These are phyloP conservation scores for Trichomonascaceae sp. DNA, from an alignment of 1,139 yeast genomes.

Conservation along the genomic window DNA sequence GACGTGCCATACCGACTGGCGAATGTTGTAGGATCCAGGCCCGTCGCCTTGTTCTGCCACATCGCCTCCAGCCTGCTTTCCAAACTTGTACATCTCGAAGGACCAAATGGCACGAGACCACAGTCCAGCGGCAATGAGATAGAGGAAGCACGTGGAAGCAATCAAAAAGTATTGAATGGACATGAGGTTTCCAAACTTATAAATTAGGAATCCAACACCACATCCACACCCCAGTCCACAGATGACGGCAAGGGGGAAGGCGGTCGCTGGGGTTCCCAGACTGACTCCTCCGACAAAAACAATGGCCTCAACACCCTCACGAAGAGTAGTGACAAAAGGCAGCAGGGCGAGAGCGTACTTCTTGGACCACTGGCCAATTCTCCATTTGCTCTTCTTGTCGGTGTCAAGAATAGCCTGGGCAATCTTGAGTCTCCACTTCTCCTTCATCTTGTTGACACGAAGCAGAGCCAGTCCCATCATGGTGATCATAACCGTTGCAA, in stretches of 20 bases:
- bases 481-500: conserved; percentile 76
- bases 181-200: conserved; percentile 65
- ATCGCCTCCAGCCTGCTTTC: conserved; percentile 67
- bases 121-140: conserved; percentile 80
- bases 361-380: conserved; percentile 28
- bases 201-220: conserved; percentile 51
- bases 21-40: conserved; percentile 85
- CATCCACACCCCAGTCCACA: conserved; percentile 59
- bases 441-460: conserved; percentile 80
- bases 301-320: conserved; percentile 86
- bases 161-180: conserved; percentile 74
- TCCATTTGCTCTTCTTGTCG: conserved; percentile 20
- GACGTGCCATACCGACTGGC: conserved; percentile 83
- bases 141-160: conserved; percentile 73
- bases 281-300: conserved; percentile 86
- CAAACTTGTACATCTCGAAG: conserved; percentile 58
- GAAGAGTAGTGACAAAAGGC: conserved; percentile 66
- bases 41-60: conserved; percentile 86
- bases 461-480: conserved; percentile 89
- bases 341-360: conserved; percentile 66
- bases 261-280: conserved; percentile 55
- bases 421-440: conserved; percentile 83
- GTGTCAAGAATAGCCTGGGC: conserved; percentile 51
- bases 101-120: conserved; percentile 89
- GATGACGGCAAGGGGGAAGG: conserved; percentile 76